A percentile compares a stretch with the other conserved stretches of the same genome.
Conservation (phyloP, 139 green algal genomes). For the Volvox reticuliferus region DNA sequence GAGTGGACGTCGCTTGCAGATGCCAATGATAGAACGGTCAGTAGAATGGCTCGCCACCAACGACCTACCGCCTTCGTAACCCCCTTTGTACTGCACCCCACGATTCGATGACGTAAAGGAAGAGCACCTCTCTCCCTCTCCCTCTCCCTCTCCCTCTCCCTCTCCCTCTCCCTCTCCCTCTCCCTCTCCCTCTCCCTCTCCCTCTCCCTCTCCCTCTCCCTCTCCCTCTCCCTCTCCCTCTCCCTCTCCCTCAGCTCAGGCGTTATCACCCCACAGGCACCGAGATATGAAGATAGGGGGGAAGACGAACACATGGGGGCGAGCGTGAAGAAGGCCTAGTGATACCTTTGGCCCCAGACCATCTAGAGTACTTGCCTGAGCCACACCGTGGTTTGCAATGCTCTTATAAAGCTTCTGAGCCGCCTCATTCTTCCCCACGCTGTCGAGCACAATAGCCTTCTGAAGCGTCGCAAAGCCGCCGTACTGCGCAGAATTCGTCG, state of each 20-base stretch:
- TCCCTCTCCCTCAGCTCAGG: too few relatives aligned
- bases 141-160: too few relatives aligned
- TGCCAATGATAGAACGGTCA: neutral
- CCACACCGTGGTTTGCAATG: constrained; percentile 45
- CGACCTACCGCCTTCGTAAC: neutral
- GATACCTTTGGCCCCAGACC: neutral
- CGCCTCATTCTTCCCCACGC: constrained; percentile 69
- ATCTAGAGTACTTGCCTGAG: neutral
- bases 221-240: too few relatives aligned
- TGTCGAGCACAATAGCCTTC: constrained; percentile 90
- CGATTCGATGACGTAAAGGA: too few relatives aligned
- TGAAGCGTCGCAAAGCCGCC: constrained; percentile 83
- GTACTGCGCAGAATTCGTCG: constrained; percentile 34
- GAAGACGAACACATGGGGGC: neutral
- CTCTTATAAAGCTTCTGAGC: constrained; percentile 79
- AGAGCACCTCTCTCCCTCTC: too few relatives aligned
- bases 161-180: too few relatives aligned
- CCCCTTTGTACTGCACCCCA: neutral
- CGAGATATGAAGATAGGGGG: too few relatives aligned
- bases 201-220: too few relatives aligned
- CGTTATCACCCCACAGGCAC: too few relatives aligned
- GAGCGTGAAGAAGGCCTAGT: neutral
- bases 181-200: too few relatives aligned
- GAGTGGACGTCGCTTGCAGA: neutral
- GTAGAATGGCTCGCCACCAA: neutral